Conservation (phyloP, 768 basidiomycete species). For the Macrocybe gigantea region DNA sequence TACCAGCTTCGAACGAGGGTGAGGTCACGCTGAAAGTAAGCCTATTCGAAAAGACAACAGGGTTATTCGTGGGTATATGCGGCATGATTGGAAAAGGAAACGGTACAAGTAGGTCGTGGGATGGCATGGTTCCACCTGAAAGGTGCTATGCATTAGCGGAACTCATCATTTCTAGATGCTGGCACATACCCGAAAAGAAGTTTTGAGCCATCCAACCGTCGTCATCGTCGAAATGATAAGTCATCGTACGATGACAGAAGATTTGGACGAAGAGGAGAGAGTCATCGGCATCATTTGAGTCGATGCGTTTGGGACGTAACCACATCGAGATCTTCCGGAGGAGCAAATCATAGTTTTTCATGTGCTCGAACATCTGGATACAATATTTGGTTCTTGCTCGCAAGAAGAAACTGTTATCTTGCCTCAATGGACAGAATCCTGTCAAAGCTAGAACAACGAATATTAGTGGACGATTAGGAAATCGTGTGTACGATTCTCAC, state of each 20-base stretch:
- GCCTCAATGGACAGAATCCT: slow-evolving; percentile 66
- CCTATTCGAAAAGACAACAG: slow-evolving; percentile 17
- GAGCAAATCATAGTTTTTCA: slow-evolving; percentile 67
- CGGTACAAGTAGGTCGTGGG: slow-evolving; percentile 51
- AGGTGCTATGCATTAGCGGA: neutral
- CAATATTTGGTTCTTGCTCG: neutral
- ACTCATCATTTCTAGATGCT: neutral
- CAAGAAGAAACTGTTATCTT: neutral
- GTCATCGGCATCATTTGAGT: slow-evolving; percentile 22
- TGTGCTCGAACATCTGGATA: slow-evolving; percentile 64
- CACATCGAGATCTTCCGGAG: slow-evolving; percentile 59
- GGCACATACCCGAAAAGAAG: slow-evolving; percentile 52
- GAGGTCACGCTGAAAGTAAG: slow-evolving; percentile 62
- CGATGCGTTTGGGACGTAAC: slow-evolving; percentile 39
- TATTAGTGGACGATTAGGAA: neutral
- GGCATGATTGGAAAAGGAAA: neutral
- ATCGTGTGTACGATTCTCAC: slow-evolving; percentile 20
- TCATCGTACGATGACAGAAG: slow-evolving; percentile 57
- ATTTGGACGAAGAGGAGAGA: slow-evolving; percentile 64
- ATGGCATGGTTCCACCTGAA: slow-evolving; percentile 68
- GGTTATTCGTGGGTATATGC: neutral
- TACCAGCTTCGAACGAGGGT: slow-evolving; percentile 56
- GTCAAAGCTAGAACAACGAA: slow-evolving; percentile 44
- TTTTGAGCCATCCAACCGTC: slow-evolving; percentile 76
- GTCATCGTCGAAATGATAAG: slow-evolving; percentile 64